Percentiles rank a stretch among this genome's conserved stretches.
Evolutionary conservation across 306 rosid genomes (phyloP).

Genomic region (Astragalus membranaceus): DNA sequence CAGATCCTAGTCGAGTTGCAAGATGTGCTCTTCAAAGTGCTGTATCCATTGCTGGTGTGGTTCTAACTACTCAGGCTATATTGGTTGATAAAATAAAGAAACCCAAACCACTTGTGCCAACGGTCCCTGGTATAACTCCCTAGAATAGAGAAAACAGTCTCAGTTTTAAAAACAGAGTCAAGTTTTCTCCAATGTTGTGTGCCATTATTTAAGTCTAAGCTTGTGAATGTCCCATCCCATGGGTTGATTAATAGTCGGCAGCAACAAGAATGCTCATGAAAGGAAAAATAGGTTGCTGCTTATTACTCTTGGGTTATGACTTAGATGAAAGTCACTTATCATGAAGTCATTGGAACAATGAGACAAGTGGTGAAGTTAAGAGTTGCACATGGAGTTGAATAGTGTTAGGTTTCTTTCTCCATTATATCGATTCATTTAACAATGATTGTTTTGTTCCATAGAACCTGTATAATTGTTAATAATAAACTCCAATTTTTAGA

Average conservation of each 20-base stretch:
- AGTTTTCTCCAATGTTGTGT: neutral
- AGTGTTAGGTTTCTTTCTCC: conserved; percentile 15
- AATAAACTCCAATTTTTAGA: neutral
- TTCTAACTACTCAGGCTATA: conserved; percentile 83
- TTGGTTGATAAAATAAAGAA: conserved; percentile 65
- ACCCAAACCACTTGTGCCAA: conserved; percentile 57
- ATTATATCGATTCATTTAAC: conserved; percentile 5
- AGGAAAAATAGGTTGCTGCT: conserved; percentile 8
- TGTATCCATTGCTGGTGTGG: conserved; percentile 69
- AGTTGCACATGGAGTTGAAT: neutral
- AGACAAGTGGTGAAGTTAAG: conserved; percentile 4
- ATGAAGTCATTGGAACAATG: conserved; percentile 3
- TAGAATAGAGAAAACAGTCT: conserved; percentile 6
- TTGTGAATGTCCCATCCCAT: conserved; percentile 18
- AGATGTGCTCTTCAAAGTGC: conserved; percentile 94
- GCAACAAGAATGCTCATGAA: neutral
- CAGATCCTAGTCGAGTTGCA: conserved; percentile 85
- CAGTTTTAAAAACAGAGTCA: conserved; percentile 3
- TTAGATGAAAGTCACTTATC: conserved; percentile 10
- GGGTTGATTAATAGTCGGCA: conserved; percentile 9
- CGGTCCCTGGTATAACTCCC: conserved; percentile 70
- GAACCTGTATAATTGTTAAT: neutral
- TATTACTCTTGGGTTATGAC: conserved; percentile 4
- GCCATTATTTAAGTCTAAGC: neutral
- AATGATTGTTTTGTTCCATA: conserved; percentile 14